phyloP scores from a whole-genome alignment of 2,329 filamentous ascomycete species.

The Ophiostoma sp. region DNA sequence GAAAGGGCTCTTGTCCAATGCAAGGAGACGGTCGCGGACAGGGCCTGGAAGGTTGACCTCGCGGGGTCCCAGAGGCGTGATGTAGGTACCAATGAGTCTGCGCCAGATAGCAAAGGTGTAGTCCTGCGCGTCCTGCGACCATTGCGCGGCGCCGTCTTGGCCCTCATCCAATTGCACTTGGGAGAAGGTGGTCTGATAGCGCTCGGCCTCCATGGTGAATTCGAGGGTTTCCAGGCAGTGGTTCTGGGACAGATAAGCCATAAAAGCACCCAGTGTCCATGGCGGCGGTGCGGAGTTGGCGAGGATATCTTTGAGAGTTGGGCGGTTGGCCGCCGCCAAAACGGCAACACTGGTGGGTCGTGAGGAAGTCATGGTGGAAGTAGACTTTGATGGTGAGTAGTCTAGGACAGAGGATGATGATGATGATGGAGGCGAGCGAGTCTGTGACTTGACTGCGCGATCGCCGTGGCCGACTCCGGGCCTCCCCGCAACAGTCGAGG shows the following conservation, averaged over 20 bases:
- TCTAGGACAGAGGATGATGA: constrained; percentile 15
- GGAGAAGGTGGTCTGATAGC: constrained; percentile 66
- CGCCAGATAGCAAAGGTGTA: constrained; percentile 82
- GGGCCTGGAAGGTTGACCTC: constrained; percentile 89
- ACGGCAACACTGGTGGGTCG: constrained; percentile 52
- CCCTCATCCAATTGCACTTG: constrained; percentile 47
- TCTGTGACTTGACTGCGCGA: constrained; percentile 26
- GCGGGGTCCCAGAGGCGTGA: constrained; percentile 77
- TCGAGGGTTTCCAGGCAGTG: constrained; percentile 96
- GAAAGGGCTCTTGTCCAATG: constrained; percentile 55
- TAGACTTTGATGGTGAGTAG: background rate
- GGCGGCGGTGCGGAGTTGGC: constrained; percentile 82
- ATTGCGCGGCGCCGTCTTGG: constrained; percentile 33
- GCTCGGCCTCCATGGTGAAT: constrained; percentile 90
- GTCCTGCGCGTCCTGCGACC: constrained; percentile 50
- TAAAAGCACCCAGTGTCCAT: constrained; percentile 90
- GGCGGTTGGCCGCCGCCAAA: constrained; percentile 49
- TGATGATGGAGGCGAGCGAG: constrained; percentile 16
- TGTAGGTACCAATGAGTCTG: constrained; percentile 85
- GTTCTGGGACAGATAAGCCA: constrained; percentile 94
- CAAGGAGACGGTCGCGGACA: constrained; percentile 78
- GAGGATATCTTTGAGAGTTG: constrained; percentile 83
- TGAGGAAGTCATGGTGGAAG: constrained; percentile 48
- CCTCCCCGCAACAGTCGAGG: constrained; percentile 43
- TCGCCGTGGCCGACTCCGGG: constrained; percentile 44